Conservation (phyloP, 139 green algal genomes). For the Bryopsis sp. region DNA sequence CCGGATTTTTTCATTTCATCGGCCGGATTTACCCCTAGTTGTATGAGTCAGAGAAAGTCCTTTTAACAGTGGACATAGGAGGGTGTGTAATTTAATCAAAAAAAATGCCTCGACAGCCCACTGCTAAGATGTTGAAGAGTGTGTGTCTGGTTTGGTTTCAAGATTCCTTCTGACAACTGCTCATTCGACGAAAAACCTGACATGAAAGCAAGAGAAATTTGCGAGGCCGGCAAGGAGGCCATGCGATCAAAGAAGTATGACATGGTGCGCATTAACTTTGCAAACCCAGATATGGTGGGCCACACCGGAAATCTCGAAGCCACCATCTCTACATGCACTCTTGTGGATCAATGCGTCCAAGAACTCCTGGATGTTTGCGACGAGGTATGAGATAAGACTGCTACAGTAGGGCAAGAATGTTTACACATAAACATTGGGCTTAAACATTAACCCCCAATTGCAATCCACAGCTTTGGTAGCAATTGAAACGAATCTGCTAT, state of each 20-base stretch:
- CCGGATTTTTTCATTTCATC: no score
- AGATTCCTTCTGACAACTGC: slow-evolving; percentile 83
- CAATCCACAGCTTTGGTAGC: no score
- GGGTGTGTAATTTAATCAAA: no score
- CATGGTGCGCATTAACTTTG: slow-evolving; percentile 71
- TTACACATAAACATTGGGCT: neutral
- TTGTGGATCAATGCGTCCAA: slow-evolving; percentile 69
- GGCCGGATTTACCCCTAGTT: no score
- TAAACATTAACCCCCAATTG: no score
- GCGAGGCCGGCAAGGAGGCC: slow-evolving; percentile 74
- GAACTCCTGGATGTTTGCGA: slow-evolving; percentile 56
- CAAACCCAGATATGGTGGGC: slow-evolving; percentile 85
- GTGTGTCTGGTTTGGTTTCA: slow-evolving; percentile 20
- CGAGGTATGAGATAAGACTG: slow-evolving; percentile 21
- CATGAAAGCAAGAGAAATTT: slow-evolving; percentile 94
- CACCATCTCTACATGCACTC: slow-evolving; percentile 43
- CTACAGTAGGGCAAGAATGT: neutral
- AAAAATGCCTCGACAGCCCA: no score
- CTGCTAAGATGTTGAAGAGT: neutral
- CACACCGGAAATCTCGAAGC: slow-evolving; percentile 73
- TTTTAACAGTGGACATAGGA: no score
- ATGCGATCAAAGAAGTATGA: slow-evolving; percentile 55
- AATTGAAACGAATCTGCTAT: no score
- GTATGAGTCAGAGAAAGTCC: no score
- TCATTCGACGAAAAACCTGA: slow-evolving; percentile 86